phyloP scores from a whole-genome alignment of 768 basidiomycete species.

The Tulasnella sp. region DNA sequence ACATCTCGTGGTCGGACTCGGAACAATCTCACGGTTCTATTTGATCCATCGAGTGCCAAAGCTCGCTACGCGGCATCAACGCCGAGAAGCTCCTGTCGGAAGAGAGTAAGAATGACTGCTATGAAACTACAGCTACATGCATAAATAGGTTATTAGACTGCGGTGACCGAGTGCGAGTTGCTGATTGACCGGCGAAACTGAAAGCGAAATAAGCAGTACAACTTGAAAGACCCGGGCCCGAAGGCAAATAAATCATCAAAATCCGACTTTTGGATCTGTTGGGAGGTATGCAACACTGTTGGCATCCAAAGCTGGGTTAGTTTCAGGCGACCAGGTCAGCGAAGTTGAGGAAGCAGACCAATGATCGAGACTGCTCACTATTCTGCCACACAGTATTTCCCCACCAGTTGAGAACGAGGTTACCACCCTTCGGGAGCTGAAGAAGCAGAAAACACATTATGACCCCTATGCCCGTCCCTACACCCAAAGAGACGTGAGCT shows the following conservation, averaged over 20 bases:
- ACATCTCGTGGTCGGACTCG: too few species aligned
- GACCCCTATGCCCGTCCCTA: slow-evolving; percentile 46
- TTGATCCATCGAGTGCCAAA: too few species aligned
- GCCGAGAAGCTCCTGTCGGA: background rate
- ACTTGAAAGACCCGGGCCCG: too few species aligned
- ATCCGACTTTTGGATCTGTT: background rate
- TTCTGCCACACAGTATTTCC: slow-evolving; percentile 44
- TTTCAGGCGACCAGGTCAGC: background rate
- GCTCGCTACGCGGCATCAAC: too few species aligned
- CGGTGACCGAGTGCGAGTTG: too few species aligned
- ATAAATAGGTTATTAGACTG: too few species aligned
- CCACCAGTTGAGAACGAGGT: slow-evolving; percentile 45
- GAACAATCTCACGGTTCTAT: too few species aligned
- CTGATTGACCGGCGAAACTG: too few species aligned
- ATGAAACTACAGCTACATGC: background rate
- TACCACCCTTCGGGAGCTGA: slow-evolving; percentile 45
- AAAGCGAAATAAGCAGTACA: background rate
- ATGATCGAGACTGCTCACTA: slow-evolving; percentile 26
- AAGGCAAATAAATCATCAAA: background rate
- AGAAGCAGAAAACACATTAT: slow-evolving; percentile 51
- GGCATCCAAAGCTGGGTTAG: slow-evolving; percentile 26
- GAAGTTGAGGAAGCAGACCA: background rate
- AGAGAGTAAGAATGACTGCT: background rate
- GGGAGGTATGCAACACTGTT: slow-evolving; percentile 16
- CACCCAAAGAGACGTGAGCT: background rate